phyloP scores from a whole-genome alignment of 345 rosid species.

The Eutrema japonicum region DNA sequence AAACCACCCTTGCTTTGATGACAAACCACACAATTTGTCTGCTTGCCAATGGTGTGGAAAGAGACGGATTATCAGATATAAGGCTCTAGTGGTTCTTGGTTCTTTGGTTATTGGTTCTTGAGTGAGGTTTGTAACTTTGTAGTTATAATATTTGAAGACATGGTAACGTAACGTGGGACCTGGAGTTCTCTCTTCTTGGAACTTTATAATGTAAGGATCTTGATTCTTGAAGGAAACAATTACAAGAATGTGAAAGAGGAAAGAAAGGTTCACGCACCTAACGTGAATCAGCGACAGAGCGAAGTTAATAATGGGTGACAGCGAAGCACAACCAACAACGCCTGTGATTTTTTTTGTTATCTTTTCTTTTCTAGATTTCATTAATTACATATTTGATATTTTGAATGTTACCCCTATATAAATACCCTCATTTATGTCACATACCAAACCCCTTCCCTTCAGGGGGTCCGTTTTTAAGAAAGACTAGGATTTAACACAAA shows the following conservation, averaged over 20 bases:
- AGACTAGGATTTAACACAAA: neutral
- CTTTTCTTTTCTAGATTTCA: neutral
- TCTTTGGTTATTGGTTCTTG: constrained; percentile 26
- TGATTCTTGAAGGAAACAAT: constrained; percentile 14
- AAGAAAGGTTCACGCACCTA: constrained; percentile 18
- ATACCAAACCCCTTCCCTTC: constrained; percentile 35
- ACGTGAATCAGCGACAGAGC: constrained; percentile 38
- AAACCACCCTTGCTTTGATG: too few relatives aligned
- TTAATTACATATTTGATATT: constrained; percentile 27
- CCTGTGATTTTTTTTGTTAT: neutral
- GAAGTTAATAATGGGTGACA: constrained; percentile 38
- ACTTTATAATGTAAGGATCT: neutral
- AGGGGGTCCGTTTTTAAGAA: constrained; percentile 36
- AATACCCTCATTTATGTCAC: constrained; percentile 38
- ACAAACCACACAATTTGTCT: constrained; percentile 26
- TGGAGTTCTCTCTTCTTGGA: neutral
- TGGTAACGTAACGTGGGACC: constrained; percentile 33
- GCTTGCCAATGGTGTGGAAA: constrained; percentile 34
- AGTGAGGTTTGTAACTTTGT: constrained; percentile 37
- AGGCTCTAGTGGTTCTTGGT: constrained; percentile 29
- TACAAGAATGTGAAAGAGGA: constrained; percentile 30
- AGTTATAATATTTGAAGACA: constrained; percentile 29
- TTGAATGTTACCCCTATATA: neutral
- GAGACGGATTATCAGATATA: constrained; percentile 12
- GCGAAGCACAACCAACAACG: constrained; percentile 39